Percentiles rank a stretch among this genome's conserved stretches.
Conservation (phyloP, 2,329 filamentous ascomycete genomes). For the Penicillium sp. region DNA sequence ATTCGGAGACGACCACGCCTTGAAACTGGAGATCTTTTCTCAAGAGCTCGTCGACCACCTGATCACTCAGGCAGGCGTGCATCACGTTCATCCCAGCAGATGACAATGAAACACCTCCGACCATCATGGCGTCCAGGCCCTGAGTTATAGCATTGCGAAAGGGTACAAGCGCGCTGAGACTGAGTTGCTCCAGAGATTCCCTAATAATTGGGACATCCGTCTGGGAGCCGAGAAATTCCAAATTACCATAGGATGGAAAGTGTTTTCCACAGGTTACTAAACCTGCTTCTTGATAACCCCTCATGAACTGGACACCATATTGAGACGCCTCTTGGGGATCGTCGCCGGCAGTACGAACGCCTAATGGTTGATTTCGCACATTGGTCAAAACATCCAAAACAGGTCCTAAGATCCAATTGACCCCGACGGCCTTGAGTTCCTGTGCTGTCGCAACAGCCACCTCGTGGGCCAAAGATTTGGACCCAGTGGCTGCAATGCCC, state of each 20-base stretch:
- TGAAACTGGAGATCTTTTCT: conserved; percentile 86
- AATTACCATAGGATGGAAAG: conserved; percentile 92
- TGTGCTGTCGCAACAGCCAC: conserved; percentile 91
- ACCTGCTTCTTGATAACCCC: conserved; percentile 88
- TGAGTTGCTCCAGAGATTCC: conserved; percentile 88
- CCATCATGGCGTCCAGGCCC: conserved; percentile 91
- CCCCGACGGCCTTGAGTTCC: conserved; percentile 86
- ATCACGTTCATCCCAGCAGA: conserved; percentile 91
- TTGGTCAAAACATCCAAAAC: conserved; percentile 94
- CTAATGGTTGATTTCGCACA: conserved; percentile 83
- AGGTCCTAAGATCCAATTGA: conserved; percentile 93
- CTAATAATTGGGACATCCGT: conserved; percentile 94
- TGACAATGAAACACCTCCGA: conserved; percentile 89
- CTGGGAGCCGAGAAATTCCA: conserved; percentile 89
- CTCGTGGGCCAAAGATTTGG: conserved; percentile 79
- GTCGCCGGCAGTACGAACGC: conserved; percentile 85
- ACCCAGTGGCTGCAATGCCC: conserved; percentile 91
- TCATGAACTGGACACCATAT: conserved; percentile 86
- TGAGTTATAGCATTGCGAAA: conserved; percentile 87
- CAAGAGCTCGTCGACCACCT: conserved; percentile 86
- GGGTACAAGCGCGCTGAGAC: conserved; percentile 84
- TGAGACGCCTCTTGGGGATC: conserved; percentile 93
- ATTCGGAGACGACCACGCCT: conserved; percentile 92
- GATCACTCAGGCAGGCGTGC: conserved; percentile 89
- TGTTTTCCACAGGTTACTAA: conserved; percentile 91